Base-by-base conservation (phyloP, 148 eudicot species). In the Chenopodium berlandieri region DNA sequence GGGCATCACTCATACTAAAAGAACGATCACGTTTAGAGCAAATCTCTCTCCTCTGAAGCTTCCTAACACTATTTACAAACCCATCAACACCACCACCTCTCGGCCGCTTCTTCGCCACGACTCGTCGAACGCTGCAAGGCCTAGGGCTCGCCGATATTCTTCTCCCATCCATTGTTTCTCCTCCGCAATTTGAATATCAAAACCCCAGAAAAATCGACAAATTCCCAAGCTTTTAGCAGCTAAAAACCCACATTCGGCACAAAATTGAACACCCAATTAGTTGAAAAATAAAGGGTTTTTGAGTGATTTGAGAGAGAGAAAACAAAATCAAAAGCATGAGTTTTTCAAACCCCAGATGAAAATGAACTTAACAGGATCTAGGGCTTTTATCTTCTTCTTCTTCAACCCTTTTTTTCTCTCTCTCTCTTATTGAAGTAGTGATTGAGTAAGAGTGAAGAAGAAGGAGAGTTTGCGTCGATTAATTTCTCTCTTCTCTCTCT, bases 41-140 rank as follows among this genome's bases (percentile, higher is more conserved):
- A 82, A 95, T 93, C 92, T 95, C 99, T 69, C 99, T 88, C 84
- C 97, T 88, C 78, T 95, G 99, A 9, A 95, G 89, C 85, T 95
- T 95, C 91, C 85, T 91, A 0, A 95, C 97, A 50, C 99, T 95
- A 77, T 95, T 94, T 2, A 95, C 93, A 70, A 90, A 95, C 89
- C 97, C 97, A 86, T 95, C 97, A 7, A 82, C 66, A 9, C 90
- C 88, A 20, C 91, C 85, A 34, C 78, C 81, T 66, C 92, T 86
- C 3, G 88, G 89, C 58, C 97, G 82, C 84, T 92, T 92, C 88
- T 90, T 92, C 75, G 95, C 99, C 87, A 91, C 91, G 25, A 94
- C 92, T 8, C 98, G 88, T 22, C 98, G 90, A 22, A 90, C 93
- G 52, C 82, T 70, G 78, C 95, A 96, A 52, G 99, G 99, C 71